A percentile compares a stretch with the other conserved stretches of the same genome.
Evolutionary conservation across 345 rosid genomes (phyloP).

Genomic region (Nasturtium officinale): DNA sequence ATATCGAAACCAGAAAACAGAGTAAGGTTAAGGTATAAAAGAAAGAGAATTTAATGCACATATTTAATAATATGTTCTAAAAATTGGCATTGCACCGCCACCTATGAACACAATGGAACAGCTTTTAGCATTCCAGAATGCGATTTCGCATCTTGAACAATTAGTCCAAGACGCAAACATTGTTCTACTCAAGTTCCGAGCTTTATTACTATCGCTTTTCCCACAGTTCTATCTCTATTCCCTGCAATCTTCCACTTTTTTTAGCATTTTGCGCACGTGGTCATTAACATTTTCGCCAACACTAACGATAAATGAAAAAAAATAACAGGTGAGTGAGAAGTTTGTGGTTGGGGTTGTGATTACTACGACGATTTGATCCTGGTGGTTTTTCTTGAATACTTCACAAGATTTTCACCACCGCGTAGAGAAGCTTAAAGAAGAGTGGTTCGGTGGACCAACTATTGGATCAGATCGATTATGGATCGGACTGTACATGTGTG

Average conservation of each 20-base stretch:
- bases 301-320: not conserved
- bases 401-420: no score
- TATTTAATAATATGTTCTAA: no score
- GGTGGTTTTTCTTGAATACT: conserved; percentile 61
- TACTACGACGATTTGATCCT: conserved; percentile 49
- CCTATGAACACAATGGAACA: conserved; percentile 91
- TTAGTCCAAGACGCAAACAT: conserved; percentile 79
- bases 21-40: no score
- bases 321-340: conserved; percentile 73
- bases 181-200: conserved; percentile 84
- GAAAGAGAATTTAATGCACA: no score
- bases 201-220: conserved; percentile 63
- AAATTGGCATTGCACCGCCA: no score
- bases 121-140: conserved; percentile 90
- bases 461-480: no score
- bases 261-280: not conserved
- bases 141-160: conserved; percentile 71
- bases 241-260: not conserved
- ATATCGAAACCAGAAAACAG: no score
- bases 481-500: no score
- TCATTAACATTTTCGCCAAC: not conserved
- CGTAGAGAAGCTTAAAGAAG: no score
- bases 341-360: conserved; percentile 55
- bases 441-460: no score
- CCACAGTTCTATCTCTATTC: conserved; percentile 63